Percentiles rank a stretch among this genome's conserved stretches.
These are phyloP conservation scores for Colletotrichum scovillei DNA, from an alignment of 2,329 filamentous ascomycete genomes.

Conservation along the genomic window DNA sequence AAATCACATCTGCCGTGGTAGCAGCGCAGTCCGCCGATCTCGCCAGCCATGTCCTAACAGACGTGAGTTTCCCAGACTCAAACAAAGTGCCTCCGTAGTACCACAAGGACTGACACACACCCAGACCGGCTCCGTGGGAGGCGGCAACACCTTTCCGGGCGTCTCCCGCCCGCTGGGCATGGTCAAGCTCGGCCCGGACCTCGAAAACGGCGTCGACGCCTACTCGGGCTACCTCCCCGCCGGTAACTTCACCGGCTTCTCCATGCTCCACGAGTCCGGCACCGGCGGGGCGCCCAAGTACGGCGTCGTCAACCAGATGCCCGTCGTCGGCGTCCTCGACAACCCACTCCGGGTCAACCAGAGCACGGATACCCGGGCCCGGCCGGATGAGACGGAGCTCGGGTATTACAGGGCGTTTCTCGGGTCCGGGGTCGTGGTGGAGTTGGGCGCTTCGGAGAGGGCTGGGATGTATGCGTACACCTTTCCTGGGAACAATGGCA, in stretches of 20 bases:
- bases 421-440: conserved; percentile 65
- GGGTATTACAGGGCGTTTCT: conserved; percentile 71
- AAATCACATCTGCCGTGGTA: conserved; percentile 10
- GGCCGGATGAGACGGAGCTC: conserved; percentile 63
- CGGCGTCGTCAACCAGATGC: conserved; percentile 72
- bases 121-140: conserved; percentile 58
- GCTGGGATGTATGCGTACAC: conserved; percentile 71
- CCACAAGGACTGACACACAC: conserved; percentile 7
- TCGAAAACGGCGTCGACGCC: conserved; percentile 59
- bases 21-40: conserved; percentile 40
- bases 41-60: conserved; percentile 48
- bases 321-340: conserved; percentile 58
- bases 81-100: neutral
- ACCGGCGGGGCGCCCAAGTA: conserved; percentile 79
- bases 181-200: conserved; percentile 62
- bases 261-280: conserved; percentile 73
- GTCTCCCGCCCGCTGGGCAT: conserved; percentile 60
- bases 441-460: conserved; percentile 66
- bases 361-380: conserved; percentile 63
- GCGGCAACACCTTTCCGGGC: conserved; percentile 63
- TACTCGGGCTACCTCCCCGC: conserved; percentile 64
- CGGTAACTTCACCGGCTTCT: conserved; percentile 69
- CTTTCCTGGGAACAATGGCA: conserved; percentile 56
- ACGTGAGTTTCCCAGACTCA: conserved; percentile 41
- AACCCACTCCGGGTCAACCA: conserved; percentile 63